Conservation (phyloP, 371 early-diverging fungal genomes). For the Apophysomyces elegans region DNA sequence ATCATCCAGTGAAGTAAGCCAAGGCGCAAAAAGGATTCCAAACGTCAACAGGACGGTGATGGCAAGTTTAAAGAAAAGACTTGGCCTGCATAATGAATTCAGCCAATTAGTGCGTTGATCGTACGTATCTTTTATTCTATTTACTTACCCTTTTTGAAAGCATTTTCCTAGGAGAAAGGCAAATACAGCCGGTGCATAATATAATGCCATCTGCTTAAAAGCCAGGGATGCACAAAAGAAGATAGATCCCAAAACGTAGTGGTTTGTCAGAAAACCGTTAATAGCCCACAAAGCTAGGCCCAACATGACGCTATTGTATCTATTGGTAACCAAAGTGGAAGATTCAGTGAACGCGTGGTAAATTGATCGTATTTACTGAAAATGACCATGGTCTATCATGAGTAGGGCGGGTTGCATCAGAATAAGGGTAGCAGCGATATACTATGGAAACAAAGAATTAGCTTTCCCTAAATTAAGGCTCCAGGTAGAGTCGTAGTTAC, state of each 20-base stretch:
- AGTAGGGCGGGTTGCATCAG: slow-evolving; percentile 86
- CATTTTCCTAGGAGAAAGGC: slow-evolving; percentile 84
- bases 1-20: slow-evolving; percentile 64
- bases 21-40: slow-evolving; percentile 70
- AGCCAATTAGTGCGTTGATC: not conserved
- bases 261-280: slow-evolving; percentile 62
- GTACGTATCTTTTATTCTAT: slow-evolving; percentile 6
- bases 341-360: not conserved
- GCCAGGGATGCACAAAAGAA: slow-evolving; percentile 80
- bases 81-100: slow-evolving; percentile 27
- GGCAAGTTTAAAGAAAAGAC: slow-evolving; percentile 77
- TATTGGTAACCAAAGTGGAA: slow-evolving; percentile 22
- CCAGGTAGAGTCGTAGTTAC: slow-evolving; percentile 9
- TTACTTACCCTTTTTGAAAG: slow-evolving; percentile 47
- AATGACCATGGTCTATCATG: slow-evolving; percentile 95
- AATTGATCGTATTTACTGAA: slow-evolving; percentile 66
- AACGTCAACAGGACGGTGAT: slow-evolving; percentile 75
- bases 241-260: slow-evolving; percentile 72
- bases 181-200: slow-evolving; percentile 91
- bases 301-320: slow-evolving; percentile 94
- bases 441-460: slow-evolving; percentile 25
- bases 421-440: slow-evolving; percentile 61
- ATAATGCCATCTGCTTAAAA: slow-evolving; percentile 97
- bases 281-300: slow-evolving; percentile 83
- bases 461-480: not conserved